Percentiles rank a stretch among this genome's conserved stretches.
Conservation (phyloP, 2,329 filamentous ascomycete species). For the Didymella keratinophila region DNA sequence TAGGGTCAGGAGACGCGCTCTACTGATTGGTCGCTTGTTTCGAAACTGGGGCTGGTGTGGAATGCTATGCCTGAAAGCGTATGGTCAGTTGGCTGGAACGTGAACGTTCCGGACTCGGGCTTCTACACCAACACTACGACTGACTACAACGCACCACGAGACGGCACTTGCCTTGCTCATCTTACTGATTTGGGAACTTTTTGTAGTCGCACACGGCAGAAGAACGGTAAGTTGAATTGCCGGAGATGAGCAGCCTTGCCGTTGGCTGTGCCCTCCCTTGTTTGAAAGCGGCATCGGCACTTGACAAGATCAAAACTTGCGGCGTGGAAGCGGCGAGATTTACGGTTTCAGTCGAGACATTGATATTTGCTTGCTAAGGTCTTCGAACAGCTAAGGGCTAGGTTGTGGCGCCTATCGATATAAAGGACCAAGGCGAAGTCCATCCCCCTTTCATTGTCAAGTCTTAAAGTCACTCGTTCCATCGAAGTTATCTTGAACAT, state of each 20-base stretch:
- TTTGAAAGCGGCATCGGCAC: slow-evolving; percentile 7
- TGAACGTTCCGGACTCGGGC: slow-evolving; percentile 10
- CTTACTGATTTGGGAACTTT: slow-evolving; percentile 5
- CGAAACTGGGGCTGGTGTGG: not conserved
- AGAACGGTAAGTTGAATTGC: slow-evolving; percentile 13
- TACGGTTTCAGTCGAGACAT: not conserved
- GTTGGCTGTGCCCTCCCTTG: slow-evolving; percentile 2
- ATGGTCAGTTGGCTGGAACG: slow-evolving; percentile 10
- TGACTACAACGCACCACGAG: not conserved
- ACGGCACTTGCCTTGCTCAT: slow-evolving; percentile 13
- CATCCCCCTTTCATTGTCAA: not conserved
- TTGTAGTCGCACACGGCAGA: not conserved
- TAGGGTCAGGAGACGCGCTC: not conserved
- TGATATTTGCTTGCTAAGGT: not conserved
- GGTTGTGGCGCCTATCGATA: slow-evolving; percentile 4
- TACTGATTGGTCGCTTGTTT: slow-evolving; percentile 10
- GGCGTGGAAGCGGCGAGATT: not conserved
- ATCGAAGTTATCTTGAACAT: not conserved
- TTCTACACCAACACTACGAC: slow-evolving; percentile 4
- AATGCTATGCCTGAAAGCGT: slow-evolving; percentile 6
- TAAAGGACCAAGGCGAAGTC: not conserved
- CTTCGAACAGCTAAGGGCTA: not conserved
- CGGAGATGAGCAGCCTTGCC: slow-evolving; percentile 6
- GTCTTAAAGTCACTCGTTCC: slow-evolving; percentile 8
- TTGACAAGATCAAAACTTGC: not conserved